These are phyloP conservation scores for Aspergillus ochraceoroseus DNA, from an alignment of 2,329 filamentous ascomycete species.

Conservation along the genomic window DNA sequence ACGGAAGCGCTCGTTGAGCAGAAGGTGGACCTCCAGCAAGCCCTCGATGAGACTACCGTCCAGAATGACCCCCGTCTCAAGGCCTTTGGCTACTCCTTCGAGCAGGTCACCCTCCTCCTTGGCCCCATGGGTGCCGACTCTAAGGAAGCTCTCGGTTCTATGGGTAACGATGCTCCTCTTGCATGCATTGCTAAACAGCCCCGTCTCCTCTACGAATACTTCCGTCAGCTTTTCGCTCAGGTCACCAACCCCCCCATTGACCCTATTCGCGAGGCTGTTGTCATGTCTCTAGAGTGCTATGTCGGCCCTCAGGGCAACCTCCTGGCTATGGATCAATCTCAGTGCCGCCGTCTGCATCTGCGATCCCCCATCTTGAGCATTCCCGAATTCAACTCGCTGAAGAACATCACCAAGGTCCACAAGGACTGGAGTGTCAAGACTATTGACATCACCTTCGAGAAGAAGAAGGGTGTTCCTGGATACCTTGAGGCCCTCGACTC, in stretches of 20 bases:
- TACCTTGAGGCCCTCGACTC: constrained; percentile 82
- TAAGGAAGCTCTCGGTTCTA: constrained; percentile 93
- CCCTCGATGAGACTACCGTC: constrained; percentile 64
- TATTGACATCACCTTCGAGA: constrained; percentile 91
- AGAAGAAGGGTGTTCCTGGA: constrained; percentile 72
- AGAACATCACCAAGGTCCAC: constrained; percentile 67
- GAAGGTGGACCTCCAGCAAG: constrained; percentile 58
- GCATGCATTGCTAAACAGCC: constrained; percentile 88
- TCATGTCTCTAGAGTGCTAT: constrained; percentile 97
- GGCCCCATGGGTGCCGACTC: constrained; percentile 96
- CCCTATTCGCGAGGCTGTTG: constrained; percentile 92
- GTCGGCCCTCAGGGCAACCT: constrained; percentile 94
- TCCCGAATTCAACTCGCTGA: constrained; percentile 82
- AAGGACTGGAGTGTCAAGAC: constrained; percentile 79
- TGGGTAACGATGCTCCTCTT: constrained; percentile 94
- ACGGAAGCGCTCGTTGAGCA: constrained; percentile 56
- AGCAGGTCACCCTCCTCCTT: constrained; percentile 86
- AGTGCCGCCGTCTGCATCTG: constrained; percentile 79
- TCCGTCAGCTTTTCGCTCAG: constrained; percentile 94
- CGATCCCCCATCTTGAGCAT: constrained; percentile 86
- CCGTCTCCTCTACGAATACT: constrained; percentile 89
- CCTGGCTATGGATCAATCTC: constrained; percentile 84
- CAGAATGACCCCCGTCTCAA: constrained; percentile 80
- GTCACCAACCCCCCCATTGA: constrained; percentile 98
- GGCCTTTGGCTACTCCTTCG: constrained; percentile 89